These are phyloP conservation scores for Diospyros lotus DNA, from an alignment of 148 eudicot species.

Conservation along the genomic window DNA sequence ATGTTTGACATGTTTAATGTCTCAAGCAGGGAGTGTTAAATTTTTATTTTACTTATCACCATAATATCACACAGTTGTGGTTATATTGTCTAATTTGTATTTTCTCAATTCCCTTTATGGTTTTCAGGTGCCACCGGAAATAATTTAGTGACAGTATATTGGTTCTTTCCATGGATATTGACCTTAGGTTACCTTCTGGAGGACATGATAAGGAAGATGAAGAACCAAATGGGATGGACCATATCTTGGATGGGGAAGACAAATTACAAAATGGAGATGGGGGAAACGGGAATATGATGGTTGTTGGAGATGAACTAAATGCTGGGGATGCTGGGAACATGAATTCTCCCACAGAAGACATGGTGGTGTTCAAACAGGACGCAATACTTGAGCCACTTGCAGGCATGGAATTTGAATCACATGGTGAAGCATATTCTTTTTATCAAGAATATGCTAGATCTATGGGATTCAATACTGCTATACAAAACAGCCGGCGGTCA, in stretches of 20 bases:
- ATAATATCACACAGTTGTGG: neutral
- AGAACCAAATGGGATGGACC: slow-evolving; percentile 47
- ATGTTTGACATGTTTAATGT: too few relatives aligned
- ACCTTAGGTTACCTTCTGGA: slow-evolving; percentile 83
- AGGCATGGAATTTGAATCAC: slow-evolving; percentile 95
- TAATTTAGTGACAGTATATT: slow-evolving; percentile 14
- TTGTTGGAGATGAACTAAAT: slow-evolving; percentile 32
- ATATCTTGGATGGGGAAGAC: slow-evolving; percentile 58
- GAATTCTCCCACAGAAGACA: slow-evolving; percentile 46
- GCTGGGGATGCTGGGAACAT: slow-evolving; percentile 41
- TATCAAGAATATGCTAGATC: slow-evolving; percentile 98
- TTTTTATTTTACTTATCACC: neutral
- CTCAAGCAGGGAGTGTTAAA: too few relatives aligned
- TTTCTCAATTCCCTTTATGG: slow-evolving; percentile 10
- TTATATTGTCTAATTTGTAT: slow-evolving; percentile 8
- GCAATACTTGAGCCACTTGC: slow-evolving; percentile 80
- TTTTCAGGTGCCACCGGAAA: slow-evolving; percentile 29
- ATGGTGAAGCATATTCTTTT: slow-evolving; percentile 92
- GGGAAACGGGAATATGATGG: slow-evolving; percentile 31
- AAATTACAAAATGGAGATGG: slow-evolving; percentile 49
- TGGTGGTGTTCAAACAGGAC: slow-evolving; percentile 57
- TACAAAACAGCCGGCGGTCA: slow-evolving; percentile 97
- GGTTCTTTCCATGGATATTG: slow-evolving; percentile 65
- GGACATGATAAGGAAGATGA: slow-evolving; percentile 78
- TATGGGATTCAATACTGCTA: slow-evolving; percentile 94